Evolutionary conservation across 1,139 yeast genomes (phyloP).

Genomic region (Hemisphaericaspora xylofermentans): DNA sequence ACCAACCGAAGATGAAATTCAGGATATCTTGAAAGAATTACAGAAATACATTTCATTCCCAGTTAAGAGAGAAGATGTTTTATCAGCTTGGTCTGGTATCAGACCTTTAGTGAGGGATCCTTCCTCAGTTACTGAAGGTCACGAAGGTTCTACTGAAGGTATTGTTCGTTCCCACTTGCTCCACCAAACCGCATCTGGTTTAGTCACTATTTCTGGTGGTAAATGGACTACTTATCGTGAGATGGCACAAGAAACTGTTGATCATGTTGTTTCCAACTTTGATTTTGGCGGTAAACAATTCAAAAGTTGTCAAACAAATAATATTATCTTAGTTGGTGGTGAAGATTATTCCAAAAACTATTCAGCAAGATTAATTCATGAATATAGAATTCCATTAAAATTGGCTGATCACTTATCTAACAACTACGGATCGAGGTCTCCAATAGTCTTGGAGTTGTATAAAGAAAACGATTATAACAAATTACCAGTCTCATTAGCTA

Average conservation of each 20-base stretch:
- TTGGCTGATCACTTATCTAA: conserved; percentile 81
- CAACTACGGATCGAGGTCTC: conserved; percentile 90
- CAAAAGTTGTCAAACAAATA: conserved; percentile 63
- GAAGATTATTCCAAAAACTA: conserved; percentile 64
- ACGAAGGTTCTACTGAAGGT: conserved; percentile 66
- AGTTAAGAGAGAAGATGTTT: conserved; percentile 84
- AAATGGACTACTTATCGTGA: conserved; percentile 98
- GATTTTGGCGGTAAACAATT: conserved; percentile 37
- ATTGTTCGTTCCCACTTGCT: conserved; percentile 89
- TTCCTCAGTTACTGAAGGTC: conserved; percentile 49
- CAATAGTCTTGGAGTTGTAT: conserved; percentile 69
- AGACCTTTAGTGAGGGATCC: conserved; percentile 95
- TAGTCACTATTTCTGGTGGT: conserved; percentile 92
- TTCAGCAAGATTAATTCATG: conserved; percentile 79
- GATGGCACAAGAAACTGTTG: conserved; percentile 95
- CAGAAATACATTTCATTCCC: conserved; percentile 89
- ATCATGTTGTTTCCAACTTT: conserved; percentile 61
- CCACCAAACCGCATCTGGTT: conserved; percentile 63
- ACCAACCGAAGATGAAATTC: conserved; percentile 87
- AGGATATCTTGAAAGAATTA: conserved; percentile 82
- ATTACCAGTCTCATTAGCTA: conserved; percentile 63
- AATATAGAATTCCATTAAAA: conserved; percentile 68
- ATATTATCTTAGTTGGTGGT: conserved; percentile 73
- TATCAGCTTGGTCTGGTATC: conserved; percentile 96
- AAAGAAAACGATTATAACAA: conserved; percentile 52